phyloP scores from a whole-genome alignment of 345 rosid genomes.

The Populus euphratica region DNA sequence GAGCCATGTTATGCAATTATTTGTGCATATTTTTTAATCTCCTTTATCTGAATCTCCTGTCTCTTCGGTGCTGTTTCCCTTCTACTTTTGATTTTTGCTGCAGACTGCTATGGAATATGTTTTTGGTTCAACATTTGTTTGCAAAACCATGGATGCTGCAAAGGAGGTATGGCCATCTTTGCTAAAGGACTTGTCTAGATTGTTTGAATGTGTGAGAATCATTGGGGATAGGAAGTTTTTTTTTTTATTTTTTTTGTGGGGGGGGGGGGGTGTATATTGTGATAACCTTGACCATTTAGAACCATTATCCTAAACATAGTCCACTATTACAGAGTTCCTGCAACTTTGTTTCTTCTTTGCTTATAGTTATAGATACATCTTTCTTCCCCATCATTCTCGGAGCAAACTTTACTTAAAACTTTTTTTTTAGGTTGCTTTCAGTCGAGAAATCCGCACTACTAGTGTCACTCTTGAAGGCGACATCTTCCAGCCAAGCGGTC shows the following conservation, averaged over 20 bases:
- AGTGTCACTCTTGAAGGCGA: slow-evolving; percentile 98
- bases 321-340: neutral
- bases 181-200: neutral
- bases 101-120: slow-evolving; percentile 94
- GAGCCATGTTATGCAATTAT: neutral
- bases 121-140: slow-evolving; percentile 91
- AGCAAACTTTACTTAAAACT: neutral
- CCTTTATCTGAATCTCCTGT: neutral
- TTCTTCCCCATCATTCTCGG: neutral
- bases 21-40: neutral
- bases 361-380: neutral
- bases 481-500: slow-evolving; percentile 92
- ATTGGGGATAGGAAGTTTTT: neutral
- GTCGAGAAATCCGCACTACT: slow-evolving; percentile 56
- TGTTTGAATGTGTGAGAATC: neutral
- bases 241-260: too few species aligned
- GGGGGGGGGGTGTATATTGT: neutral
- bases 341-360: neutral
- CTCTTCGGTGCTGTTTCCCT: slow-evolving; percentile 6
- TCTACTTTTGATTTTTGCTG: slow-evolving; percentile 25
- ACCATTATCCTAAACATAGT: neutral
- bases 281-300: neutral
- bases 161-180: slow-evolving; percentile 58
- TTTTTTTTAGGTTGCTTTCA: slow-evolving; percentile 73
- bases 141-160: slow-evolving; percentile 80